A percentile compares a stretch with the other conserved stretches of the same genome.
These are phyloP conservation scores for Penicillium sp. DNA, from an alignment of 2,329 filamentous ascomycete genomes.

Conservation along the genomic window DNA sequence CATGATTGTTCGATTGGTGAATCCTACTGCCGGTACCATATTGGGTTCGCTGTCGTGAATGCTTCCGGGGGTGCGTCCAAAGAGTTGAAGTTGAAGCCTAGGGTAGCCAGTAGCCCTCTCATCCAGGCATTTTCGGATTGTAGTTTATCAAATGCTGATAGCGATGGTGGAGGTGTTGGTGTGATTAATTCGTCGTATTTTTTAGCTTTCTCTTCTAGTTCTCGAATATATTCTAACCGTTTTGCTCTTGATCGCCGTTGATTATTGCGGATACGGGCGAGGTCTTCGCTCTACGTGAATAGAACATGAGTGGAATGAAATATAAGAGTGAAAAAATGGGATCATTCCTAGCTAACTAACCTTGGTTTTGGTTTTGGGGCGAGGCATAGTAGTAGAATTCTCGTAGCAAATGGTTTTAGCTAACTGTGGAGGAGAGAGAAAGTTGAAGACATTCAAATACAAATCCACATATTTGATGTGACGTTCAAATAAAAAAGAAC, in stretches of 20 bases:
- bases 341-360: not conserved
- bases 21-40: not conserved
- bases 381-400: not conserved
- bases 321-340: not conserved
- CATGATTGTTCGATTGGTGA: not conserved
- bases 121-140: conserved; percentile 8
- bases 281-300: conserved; percentile 6
- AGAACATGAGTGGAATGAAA: not conserved
- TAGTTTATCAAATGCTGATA: conserved; percentile 2
- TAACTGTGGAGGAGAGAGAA: not conserved
- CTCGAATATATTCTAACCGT: conserved; percentile 6
- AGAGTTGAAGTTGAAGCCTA: not conserved
- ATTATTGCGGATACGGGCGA: conserved; percentile 10
- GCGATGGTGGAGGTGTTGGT: not conserved
- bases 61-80: not conserved
- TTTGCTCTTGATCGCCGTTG: conserved; percentile 8
- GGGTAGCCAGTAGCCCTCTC: not conserved
- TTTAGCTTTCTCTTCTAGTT: conserved; percentile 13
- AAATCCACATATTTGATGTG: not conserved
- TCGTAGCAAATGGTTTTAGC: not conserved
- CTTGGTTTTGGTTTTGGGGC: conserved; percentile 9
- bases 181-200: conserved; percentile 1
- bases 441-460: not conserved
- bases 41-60: not conserved
- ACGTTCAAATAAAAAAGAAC: not conserved